Conservation (phyloP, 495 filamentous ascomycete species). For the Filosporella fistucella region DNA sequence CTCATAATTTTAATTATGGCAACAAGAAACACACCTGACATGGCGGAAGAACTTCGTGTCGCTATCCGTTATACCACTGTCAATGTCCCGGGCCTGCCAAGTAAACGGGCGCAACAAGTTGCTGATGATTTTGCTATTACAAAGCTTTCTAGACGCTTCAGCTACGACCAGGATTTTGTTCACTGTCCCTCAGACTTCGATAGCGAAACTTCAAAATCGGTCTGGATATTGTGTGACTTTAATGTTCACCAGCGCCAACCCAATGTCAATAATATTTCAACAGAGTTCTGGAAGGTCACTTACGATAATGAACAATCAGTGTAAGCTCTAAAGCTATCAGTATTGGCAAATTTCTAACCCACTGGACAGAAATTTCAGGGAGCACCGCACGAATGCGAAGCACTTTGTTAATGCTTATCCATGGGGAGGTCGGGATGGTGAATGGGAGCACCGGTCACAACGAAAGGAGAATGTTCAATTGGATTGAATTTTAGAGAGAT, state of each 20-base stretch:
- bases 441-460: no score
- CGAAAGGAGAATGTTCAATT: no score
- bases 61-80: conserved; percentile 1
- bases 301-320: no score
- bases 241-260: background rate
- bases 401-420: no score
- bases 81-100: background rate
- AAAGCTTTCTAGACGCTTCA: background rate
- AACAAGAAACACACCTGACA: background rate
- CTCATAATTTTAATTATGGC: background rate
- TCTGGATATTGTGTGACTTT: background rate
- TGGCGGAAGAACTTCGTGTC: background rate
- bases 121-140: background rate
- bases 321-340: no score
- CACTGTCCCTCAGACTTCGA: background rate
- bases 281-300: background rate
- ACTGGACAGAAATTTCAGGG: no score
- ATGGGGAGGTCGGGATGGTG: no score
- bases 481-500: no score
- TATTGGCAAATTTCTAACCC: no score
- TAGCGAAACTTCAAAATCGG: background rate
- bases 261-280: background rate
- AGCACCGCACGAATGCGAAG: no score
- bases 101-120: background rate
- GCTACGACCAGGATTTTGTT: background rate